Percentiles rank a stretch among this genome's conserved stretches.
Evolutionary conservation across 192 early-diverging fungal genomes (phyloP).

Genomic region (Haplosporangium gracile): DNA sequence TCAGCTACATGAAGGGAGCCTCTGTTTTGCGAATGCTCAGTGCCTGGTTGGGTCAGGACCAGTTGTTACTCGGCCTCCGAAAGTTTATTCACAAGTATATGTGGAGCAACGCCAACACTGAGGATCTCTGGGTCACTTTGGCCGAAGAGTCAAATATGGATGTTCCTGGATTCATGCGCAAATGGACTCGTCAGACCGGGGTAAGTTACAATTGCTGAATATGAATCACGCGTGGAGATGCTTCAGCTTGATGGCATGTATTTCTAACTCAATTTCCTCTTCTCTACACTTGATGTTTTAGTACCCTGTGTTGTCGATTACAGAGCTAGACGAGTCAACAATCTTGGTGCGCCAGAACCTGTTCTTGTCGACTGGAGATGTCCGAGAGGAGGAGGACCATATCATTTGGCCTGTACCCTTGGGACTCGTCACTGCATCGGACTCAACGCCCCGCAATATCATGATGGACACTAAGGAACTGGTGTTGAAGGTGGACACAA

Average conservation of each 20-base stretch:
- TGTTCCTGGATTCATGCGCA: conserved; percentile 77
- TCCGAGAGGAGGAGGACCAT: conserved; percentile 81
- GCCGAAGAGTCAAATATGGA: conserved; percentile 72
- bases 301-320: conserved; percentile 49
- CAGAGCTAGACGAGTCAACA: conserved; percentile 40
- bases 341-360: conserved; percentile 80
- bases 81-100: conserved; percentile 76
- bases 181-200: conserved; percentile 87
- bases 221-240: no score
- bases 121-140: conserved; percentile 83
- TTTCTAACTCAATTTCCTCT: not conserved
- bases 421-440: conserved; percentile 55
- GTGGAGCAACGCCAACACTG: conserved; percentile 79
- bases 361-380: conserved; percentile 87
- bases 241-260: not conserved
- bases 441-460: conserved; percentile 65
- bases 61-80: conserved; percentile 64
- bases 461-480: conserved; percentile 64
- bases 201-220: conserved; percentile 62
- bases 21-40: conserved; percentile 87
- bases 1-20: conserved; percentile 88
- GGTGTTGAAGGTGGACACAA: conserved; percentile 65
- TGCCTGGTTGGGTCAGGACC: conserved; percentile 65
- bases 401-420: conserved; percentile 83
- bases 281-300: conserved; percentile 7